These are phyloP conservation scores for Paratinospora sagittata DNA, from an alignment of 164 flowering plant genomes.

Conservation along the genomic window DNA sequence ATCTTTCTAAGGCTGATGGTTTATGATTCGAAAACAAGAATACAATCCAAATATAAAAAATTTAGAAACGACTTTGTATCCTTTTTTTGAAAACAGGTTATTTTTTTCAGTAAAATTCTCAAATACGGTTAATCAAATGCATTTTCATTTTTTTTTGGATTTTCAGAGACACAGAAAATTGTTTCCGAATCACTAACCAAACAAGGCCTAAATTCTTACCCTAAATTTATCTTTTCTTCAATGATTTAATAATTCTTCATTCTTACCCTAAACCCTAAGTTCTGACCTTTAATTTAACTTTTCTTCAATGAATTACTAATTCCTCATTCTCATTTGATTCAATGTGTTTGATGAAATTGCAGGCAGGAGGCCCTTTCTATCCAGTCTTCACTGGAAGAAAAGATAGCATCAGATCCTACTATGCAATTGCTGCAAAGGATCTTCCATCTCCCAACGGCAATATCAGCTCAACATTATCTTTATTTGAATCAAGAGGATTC, in stretches of 20 bases:
- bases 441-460: not conserved
- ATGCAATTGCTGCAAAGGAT: not conserved
- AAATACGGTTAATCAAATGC: too few relatives aligned
- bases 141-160: too few relatives aligned
- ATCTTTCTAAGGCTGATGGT: too few relatives aligned
- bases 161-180: too few relatives aligned
- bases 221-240: not conserved
- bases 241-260: not conserved
- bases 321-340: not conserved
- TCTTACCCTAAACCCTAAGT: not conserved
- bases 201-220: too few relatives aligned
- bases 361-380: constrained; percentile 55
- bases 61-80: too few relatives aligned
- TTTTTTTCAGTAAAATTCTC: too few relatives aligned
- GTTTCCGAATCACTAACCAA: too few relatives aligned
- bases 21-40: too few relatives aligned
- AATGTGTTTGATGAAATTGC: not conserved
- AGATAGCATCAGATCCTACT: not conserved
- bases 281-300: not conserved
- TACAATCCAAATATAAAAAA: too few relatives aligned
- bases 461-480: not conserved
- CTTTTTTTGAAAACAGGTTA: too few relatives aligned
- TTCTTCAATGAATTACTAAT: not conserved
- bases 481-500: not conserved
- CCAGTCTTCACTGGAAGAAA: constrained; percentile 23